Evolutionary conservation across 352 stramenopile species (phyloP), one percentile per base, ranked within the genome.

Genomic region (Pythium chondricola): DNA sequence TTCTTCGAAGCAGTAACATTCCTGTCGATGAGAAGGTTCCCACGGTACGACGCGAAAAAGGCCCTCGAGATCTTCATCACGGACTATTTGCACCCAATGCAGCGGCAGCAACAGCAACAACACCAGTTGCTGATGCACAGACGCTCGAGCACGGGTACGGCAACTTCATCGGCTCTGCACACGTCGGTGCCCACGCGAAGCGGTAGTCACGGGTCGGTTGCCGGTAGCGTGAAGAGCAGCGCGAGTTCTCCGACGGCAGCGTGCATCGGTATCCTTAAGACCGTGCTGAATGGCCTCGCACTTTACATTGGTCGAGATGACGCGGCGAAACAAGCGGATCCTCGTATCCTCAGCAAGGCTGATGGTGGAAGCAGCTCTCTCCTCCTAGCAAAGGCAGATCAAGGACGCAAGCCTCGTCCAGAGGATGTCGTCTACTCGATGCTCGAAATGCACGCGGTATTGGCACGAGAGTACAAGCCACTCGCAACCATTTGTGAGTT

Each of bases 1-100:
- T 91, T 89, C 48, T 87, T 83, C 25, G 75, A 91, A 43, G 74
- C 77, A 5, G 57, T 86, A 24, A 87, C 77, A 18, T 52, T 89
- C 24, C 58, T 89, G 21, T 66, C 65, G 0, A 74, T 83, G 44
- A 79, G 79, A 31, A 63, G 69, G 18, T 89, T 76, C 48, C 73
- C 80, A 8, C 64, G 79, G 2, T 69, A 67, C 10, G 73, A 84
- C 17, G 36, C 77, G 21, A 68, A 80, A 24, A 64, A 57, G 25
- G 69, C 75, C 7, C 56, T 88, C 0, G 65, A 88, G 49, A 69
- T 67, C 2, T 61, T 83, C 27, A 75, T 85, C 33, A 60, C 60
- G 2, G 56, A 85, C 6, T 84, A 70, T 45, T 26, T 85, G 4
- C 58, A 69, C 16, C 69, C 76, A 38, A 70, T 71, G 55, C 63